Conservation (phyloP, 148 eudicot species). For the Dysphania ambrosioides region DNA sequence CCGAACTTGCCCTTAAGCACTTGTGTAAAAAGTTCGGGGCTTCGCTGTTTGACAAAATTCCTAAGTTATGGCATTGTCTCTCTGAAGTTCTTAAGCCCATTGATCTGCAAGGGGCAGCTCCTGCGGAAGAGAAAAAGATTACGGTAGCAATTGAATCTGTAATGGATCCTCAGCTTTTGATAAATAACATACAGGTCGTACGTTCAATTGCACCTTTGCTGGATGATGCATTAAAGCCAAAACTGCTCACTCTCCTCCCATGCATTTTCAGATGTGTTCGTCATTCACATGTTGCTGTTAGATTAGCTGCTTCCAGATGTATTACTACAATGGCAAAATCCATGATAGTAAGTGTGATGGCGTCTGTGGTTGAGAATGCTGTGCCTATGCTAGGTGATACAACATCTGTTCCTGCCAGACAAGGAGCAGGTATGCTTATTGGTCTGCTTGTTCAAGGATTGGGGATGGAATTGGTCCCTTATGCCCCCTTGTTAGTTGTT, state of each 20-base stretch:
- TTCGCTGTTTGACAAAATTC: slow-evolving; percentile 73
- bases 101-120: slow-evolving; percentile 35
- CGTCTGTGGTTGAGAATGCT: slow-evolving; percentile 71
- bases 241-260: slow-evolving; percentile 81
- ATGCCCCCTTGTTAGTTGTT: slow-evolving; percentile 90
- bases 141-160: slow-evolving; percentile 49
- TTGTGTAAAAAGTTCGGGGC: slow-evolving; percentile 78
- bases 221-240: slow-evolving; percentile 62
- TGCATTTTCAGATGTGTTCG: slow-evolving; percentile 90
- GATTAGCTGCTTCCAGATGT: slow-evolving; percentile 93
- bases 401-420: slow-evolving; percentile 79
- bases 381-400: slow-evolving; percentile 91
- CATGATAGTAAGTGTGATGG: slow-evolving; percentile 76
- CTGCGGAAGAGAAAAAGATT: slow-evolving; percentile 45
- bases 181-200: slow-evolving; percentile 91
- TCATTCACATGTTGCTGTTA: slow-evolving; percentile 88
- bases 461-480: slow-evolving; percentile 83
- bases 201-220: slow-evolving; percentile 85
- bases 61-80: slow-evolving; percentile 95
- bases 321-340: slow-evolving; percentile 93
- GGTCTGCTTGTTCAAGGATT: slow-evolving; percentile 87
- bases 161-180: slow-evolving; percentile 80
- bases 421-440: slow-evolving; percentile 98
- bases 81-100: slow-evolving; percentile 85
- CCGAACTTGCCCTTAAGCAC: slow-evolving; percentile 90